Evolutionary conservation across 768 basidiomycete species (phyloP), one percentile per base, ranked within the genome.

Genomic region (Leccinum variicolor): DNA sequence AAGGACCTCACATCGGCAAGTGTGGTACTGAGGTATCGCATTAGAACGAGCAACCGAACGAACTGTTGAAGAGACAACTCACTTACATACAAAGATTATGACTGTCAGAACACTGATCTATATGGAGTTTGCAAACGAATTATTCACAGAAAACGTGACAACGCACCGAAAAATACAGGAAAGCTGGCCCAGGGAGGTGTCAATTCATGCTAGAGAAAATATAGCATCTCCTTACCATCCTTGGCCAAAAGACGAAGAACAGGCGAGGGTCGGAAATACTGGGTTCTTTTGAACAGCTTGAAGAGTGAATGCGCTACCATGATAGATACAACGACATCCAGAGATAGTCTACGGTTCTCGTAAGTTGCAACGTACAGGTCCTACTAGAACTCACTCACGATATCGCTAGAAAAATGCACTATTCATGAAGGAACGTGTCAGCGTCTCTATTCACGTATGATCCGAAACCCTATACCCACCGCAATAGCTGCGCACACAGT

Each of bases 141-240:
- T 15, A 13, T 29, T 23, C 19, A 15, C n/a, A 14, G 21, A 33
- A 17, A n/a, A 43, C 21, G 9, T 17, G 17, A 26, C 6, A 41
- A 50, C 53, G 6, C 6, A 58, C 57, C 28, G 15, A 11, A 26
- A 55, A 58, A 28, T 31, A 58, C 21, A 50, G 1, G 4, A 13
- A 3, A 41, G 53, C 57, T 58, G 21, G 6, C 29, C 29, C 29
- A 29, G 14, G 10, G 13, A 43, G 21, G 31, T 21, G 28, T 56
- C 39, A 56, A 21, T 29, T 21, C 6, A 43, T n/a, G 19, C 9
- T 23, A 19, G 39, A 29, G 14, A 19, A 43, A 23, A 13, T 13
- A 46, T 57, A 56, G 25, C 17, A 21, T 14, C 17, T 28, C 14
- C 62, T 62, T 33, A 63, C 62, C 62, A 29, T 62, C 62, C 48